A percentile compares a stretch with the other conserved stretches of the same genome.
Conservation (phyloP, 805 yeast species). For the Isabelozyma rhagii region DNA sequence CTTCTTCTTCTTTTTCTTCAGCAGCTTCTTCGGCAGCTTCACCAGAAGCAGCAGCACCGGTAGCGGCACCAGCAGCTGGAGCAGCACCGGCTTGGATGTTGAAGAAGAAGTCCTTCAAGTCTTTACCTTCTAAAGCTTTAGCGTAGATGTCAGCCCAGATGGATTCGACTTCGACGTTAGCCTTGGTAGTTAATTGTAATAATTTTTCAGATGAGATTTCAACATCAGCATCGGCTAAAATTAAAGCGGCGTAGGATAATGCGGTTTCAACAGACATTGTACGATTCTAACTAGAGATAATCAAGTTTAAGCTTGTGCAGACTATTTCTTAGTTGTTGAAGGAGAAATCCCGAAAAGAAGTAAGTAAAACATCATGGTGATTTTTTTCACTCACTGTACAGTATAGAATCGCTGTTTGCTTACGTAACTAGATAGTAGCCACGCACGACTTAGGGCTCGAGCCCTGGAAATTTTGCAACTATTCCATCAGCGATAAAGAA, state of each 20-base stretch:
- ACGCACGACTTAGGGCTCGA: constrained; percentile 1
- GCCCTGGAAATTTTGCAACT: neutral
- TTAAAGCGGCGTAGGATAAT: constrained; percentile 49
- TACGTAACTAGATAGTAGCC: neutral
- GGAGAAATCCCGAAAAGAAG: neutral
- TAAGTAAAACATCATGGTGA: neutral
- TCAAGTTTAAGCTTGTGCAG: constrained; percentile 48
- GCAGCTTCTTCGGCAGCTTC: constrained; percentile 27
- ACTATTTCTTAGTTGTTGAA: constrained; percentile 41
- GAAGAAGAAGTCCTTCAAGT: constrained; percentile 49
- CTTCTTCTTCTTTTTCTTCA: constrained; percentile 29
- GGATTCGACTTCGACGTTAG: constrained; percentile 43
- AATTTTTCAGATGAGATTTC: constrained; percentile 47
- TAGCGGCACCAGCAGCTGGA: constrained; percentile 35
- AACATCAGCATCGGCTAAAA: constrained; percentile 47
- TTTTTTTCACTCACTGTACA: neutral
- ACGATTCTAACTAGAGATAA: constrained; percentile 41
- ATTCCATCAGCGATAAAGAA: neutral
- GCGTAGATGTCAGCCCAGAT: constrained; percentile 49
- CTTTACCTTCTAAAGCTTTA: constrained; percentile 45
- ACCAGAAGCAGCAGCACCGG: constrained; percentile 33
- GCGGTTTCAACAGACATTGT: constrained; percentile 47
- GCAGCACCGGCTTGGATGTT: constrained; percentile 47
- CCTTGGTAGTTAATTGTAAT: constrained; percentile 35
- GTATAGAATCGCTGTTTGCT: neutral